Conservation (phyloP, 441 rosid species). For the Lepidium campestre region DNA sequence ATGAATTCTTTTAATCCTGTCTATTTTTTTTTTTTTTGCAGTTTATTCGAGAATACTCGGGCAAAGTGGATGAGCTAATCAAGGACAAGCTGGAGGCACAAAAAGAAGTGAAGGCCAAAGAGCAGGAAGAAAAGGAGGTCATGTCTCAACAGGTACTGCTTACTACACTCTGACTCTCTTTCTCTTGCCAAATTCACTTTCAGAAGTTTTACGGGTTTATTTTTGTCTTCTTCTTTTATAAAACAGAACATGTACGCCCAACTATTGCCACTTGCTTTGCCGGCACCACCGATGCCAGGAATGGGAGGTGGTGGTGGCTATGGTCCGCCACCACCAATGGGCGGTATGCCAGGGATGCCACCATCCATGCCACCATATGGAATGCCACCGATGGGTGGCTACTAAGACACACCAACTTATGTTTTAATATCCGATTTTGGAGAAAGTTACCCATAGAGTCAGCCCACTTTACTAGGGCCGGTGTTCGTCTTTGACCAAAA, state of each 20-base stretch:
- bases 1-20: background rate
- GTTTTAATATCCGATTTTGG: background rate
- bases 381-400: constrained; percentile 93
- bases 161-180: background rate
- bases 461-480: background rate
- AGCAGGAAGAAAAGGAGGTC: constrained; percentile 89
- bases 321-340: constrained; percentile 69
- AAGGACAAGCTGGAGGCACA: constrained; percentile 80
- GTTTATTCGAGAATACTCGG: constrained; percentile 91
- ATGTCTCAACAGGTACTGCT: constrained; percentile 81
- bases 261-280: constrained; percentile 86
- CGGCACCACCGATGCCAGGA: constrained; percentile 96
- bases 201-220: background rate
- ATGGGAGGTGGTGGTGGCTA: constrained; percentile 79
- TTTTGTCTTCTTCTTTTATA: background rate
- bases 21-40: constrained; percentile 23
- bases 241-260: constrained; percentile 98
- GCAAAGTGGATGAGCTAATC: constrained; percentile 93
- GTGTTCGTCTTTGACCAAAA: constrained; percentile 3
- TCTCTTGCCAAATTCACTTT: background rate
- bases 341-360: constrained; percentile 86
- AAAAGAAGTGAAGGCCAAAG: constrained; percentile 74
- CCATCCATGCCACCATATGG: constrained; percentile 80
- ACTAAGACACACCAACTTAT: constrained; percentile 32
- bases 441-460: background rate